These are phyloP conservation scores for Arabidopsis lyrata DNA, from an alignment of 441 rosid species.

Conservation along the genomic window DNA sequence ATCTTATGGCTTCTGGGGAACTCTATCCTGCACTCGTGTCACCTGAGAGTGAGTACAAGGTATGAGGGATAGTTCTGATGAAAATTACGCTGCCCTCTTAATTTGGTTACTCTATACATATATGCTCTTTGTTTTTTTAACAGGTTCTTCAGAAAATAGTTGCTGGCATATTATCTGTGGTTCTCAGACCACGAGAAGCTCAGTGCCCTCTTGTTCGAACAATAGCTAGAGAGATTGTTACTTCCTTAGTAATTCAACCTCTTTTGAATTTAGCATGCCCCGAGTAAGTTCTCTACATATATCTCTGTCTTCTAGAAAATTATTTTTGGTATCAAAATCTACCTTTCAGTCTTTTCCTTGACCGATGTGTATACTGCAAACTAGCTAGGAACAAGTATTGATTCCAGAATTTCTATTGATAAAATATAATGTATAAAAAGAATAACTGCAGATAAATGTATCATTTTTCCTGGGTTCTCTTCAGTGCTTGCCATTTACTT, in stretches of 20 bases:
- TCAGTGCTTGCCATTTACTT: slow-evolving; percentile 10
- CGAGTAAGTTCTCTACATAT: slow-evolving; percentile 60
- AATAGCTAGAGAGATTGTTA: slow-evolving; percentile 92
- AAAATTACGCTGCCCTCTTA: slow-evolving; percentile 1
- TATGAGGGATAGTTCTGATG: slow-evolving; percentile 63
- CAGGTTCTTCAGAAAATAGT: slow-evolving; percentile 88
- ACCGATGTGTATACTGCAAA: slow-evolving; percentile 10
- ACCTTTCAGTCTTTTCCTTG: slow-evolving; percentile 23
- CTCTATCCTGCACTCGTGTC: slow-evolving; percentile 95
- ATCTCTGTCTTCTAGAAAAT: slow-evolving; percentile 21
- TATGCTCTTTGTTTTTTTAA: slow-evolving; percentile 17
- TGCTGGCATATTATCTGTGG: slow-evolving; percentile 84
- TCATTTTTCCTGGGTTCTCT: neutral
- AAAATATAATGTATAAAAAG: neutral
- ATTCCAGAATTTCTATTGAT: neutral
- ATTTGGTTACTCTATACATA: slow-evolving; percentile 33
- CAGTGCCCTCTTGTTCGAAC: slow-evolving; percentile 88
- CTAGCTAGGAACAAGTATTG: slow-evolving; percentile 21
- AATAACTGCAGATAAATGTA: slow-evolving; percentile 5
- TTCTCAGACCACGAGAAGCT: slow-evolving; percentile 90
- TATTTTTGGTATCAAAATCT: slow-evolving; percentile 3
- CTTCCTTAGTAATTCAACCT: slow-evolving; percentile 96
- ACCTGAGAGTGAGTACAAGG: slow-evolving; percentile 99
- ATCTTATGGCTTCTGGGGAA: slow-evolving; percentile 86
- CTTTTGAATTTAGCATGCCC: slow-evolving; percentile 87